Conservation (phyloP, 2,329 filamentous ascomycete species). For the Amesomyces nigricolor region DNA sequence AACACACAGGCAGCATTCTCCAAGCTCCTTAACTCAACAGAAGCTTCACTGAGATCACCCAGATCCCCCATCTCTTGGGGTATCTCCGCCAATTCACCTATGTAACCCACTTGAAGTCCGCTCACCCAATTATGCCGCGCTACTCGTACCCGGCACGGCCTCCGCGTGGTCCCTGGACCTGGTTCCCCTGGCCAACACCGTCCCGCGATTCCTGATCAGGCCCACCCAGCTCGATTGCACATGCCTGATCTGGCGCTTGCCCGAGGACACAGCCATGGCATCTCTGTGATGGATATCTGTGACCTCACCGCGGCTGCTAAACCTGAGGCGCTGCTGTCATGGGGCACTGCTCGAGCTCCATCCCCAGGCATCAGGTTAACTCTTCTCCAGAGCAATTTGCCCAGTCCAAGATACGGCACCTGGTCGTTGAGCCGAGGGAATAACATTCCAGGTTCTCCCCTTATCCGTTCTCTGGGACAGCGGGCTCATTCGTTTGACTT, state of each 20-base stretch:
- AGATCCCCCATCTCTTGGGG: too few relatives aligned
- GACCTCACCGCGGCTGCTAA: background rate
- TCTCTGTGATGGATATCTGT: background rate
- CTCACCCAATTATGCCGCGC: conserved; percentile 1
- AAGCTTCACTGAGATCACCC: too few relatives aligned
- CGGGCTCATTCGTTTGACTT: too few relatives aligned
- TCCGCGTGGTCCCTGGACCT: background rate
- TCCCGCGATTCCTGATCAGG: background rate
- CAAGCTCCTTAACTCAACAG: too few relatives aligned
- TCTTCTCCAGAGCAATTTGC: too few relatives aligned
- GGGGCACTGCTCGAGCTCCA: background rate
- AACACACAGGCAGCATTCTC: too few relatives aligned
- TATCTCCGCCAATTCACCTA: background rate
- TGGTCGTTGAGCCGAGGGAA: too few relatives aligned
- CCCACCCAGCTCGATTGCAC: background rate
- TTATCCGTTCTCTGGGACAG: too few relatives aligned
- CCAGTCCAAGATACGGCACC: too few relatives aligned
- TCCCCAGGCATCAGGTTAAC: background rate
- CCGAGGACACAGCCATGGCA: conserved; percentile 1
- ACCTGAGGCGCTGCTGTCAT: background rate
- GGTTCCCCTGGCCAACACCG: background rate
- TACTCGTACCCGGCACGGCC: conserved; percentile 8
- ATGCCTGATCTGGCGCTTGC: background rate
- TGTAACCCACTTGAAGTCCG: background rate
- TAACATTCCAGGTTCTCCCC: too few relatives aligned